Conservation (phyloP, 2,329 filamentous ascomycete genomes). For the Pseudogymnoascus sp. region DNA sequence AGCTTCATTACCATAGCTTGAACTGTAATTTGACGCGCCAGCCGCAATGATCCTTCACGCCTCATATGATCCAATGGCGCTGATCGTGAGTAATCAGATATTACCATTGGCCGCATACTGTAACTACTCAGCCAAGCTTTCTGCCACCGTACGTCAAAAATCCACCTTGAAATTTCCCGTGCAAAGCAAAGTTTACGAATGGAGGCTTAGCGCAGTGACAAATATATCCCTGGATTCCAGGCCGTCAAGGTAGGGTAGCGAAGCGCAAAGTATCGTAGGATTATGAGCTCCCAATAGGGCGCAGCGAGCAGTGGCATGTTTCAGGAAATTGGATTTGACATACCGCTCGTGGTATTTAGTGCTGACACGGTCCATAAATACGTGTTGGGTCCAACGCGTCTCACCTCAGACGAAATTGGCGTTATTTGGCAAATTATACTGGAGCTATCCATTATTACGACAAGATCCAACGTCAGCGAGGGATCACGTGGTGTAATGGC, state of each 20-base stretch:
- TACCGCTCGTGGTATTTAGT: background rate
- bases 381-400: background rate
- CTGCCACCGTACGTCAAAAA: background rate
- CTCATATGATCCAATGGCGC: background rate
- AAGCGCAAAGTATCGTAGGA: background rate
- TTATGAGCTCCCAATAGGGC: background rate
- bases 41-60: background rate
- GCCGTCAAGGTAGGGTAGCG: background rate
- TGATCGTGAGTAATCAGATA: background rate
- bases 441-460: background rate
- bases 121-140: background rate
- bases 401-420: constrained; percentile 3
- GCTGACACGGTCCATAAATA: background rate
- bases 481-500: background rate
- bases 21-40: background rate
- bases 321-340: background rate
- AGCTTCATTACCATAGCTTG: background rate
- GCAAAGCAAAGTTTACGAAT: background rate
- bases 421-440: background rate
- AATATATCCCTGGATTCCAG: background rate
- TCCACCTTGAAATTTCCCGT: background rate
- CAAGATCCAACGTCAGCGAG: background rate
- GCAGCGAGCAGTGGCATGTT: background rate
- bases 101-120: background rate
- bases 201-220: background rate